These are phyloP conservation scores for Boeremia exigua DNA, from an alignment of 2,329 filamentous ascomycete genomes.

Conservation along the genomic window DNA sequence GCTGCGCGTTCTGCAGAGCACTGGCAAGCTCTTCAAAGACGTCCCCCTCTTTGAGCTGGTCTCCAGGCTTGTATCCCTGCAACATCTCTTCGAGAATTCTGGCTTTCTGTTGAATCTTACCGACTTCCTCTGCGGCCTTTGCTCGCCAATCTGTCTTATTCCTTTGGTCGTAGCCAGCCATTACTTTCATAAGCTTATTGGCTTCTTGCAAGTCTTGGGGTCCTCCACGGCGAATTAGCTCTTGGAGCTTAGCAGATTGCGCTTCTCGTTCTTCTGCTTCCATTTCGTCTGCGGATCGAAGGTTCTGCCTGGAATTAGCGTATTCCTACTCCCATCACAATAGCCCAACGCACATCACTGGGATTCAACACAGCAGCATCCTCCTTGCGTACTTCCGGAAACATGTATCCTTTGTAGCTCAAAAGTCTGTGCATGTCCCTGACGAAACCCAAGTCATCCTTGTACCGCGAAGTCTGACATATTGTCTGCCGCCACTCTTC, in stretches of 20 bases:
- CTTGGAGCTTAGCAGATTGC: constrained; percentile 97
- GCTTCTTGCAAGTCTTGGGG: constrained; percentile 96
- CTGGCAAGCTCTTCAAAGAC: constrained; percentile 84
- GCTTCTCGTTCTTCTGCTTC: constrained; percentile 94
- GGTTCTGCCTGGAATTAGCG: constrained; percentile 65
- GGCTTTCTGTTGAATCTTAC: constrained; percentile 95
- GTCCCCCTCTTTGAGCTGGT: constrained; percentile 74
- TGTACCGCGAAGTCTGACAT: constrained; percentile 97
- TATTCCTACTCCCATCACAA: background rate
- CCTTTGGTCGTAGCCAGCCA: constrained; percentile 95
- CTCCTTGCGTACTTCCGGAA: constrained; percentile 88
- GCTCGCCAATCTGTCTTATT: constrained; percentile 97
- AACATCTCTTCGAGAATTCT: constrained; percentile 90
- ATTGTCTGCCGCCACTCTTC: constrained; percentile 99
- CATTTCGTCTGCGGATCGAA: constrained; percentile 98
- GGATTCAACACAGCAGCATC: constrained; percentile 97
- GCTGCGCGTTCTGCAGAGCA: constrained; percentile 89
- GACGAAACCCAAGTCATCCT: constrained; percentile 95
- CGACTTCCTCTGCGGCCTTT: constrained; percentile 94
- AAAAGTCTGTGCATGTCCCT: constrained; percentile 95
- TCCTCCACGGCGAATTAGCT: constrained; percentile 88
- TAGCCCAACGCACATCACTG: constrained; percentile 76
- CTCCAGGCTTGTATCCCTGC: constrained; percentile 80
- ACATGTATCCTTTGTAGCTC: constrained; percentile 96
- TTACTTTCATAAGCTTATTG: constrained; percentile 97